These are phyloP conservation scores for Collybia sordida DNA, from an alignment of 768 basidiomycete species.

Conservation along the genomic window DNA sequence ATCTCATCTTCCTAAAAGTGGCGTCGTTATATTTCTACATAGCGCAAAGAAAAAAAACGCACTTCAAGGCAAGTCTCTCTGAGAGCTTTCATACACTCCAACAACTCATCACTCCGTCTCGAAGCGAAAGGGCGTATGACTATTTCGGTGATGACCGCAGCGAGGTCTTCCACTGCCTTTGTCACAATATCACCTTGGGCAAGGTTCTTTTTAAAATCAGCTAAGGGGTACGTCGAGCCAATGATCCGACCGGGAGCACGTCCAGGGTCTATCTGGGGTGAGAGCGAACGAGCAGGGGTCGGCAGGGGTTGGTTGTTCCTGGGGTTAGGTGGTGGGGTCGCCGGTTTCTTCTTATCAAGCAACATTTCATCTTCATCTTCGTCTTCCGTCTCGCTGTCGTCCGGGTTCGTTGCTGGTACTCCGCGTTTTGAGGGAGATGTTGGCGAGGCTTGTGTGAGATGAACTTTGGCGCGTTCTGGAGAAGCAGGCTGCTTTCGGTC, in stretches of 20 bases:
- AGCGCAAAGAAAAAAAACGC: conserved; percentile 14
- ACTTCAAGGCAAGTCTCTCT: conserved; percentile 68
- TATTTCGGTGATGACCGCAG: conserved; percentile 68
- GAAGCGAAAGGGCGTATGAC: conserved; percentile 69
- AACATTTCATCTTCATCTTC: conserved; percentile 32
- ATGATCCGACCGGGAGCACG: conserved; percentile 74
- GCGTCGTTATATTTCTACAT: background rate
- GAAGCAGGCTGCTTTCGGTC: conserved; percentile 35
- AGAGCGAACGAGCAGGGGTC: conserved; percentile 55
- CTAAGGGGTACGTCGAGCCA: conserved; percentile 68
- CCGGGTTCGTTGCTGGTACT: conserved; percentile 27
- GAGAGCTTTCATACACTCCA: conserved; percentile 70
- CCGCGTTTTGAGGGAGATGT: conserved; percentile 25
- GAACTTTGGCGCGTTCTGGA: conserved; percentile 13
- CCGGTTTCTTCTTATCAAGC: conserved; percentile 22
- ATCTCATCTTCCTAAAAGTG: conserved; percentile 72
- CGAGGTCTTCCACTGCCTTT: conserved; percentile 84
- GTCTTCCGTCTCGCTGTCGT: conserved; percentile 56
- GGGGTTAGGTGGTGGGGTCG: conserved; percentile 14
- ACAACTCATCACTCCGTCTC: conserved; percentile 64
- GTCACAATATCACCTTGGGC: conserved; percentile 75
- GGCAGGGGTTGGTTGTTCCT: conserved; percentile 33
- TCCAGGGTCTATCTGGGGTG: conserved; percentile 43
- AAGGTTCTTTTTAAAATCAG: conserved; percentile 74
- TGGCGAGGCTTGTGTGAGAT: conserved; percentile 11